Evolutionary conservation across 2,329 filamentous ascomycete genomes (phyloP), one percentile per base, ranked within the genome.

Genomic region (Hymenoscyphus repandus): DNA sequence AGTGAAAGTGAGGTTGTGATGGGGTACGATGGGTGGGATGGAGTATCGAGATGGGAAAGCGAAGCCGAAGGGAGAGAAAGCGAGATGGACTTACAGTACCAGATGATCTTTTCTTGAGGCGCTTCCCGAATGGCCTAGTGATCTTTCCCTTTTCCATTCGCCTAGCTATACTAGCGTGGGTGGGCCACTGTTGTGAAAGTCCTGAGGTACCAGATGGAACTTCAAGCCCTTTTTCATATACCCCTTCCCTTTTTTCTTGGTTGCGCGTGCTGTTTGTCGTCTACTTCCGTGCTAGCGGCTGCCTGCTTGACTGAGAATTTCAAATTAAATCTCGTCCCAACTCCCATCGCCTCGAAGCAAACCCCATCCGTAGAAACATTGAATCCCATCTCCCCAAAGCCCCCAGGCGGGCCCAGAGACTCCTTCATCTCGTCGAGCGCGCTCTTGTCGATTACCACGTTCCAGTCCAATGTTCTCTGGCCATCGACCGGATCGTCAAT

Each of bases 301-400:
- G n/a, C 18, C 38, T 11, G 13, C 20, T 10, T 30, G 18, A 46
- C 11, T 32, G 17, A 15, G 41, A 54, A 51, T 31, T 15, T 49
- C 41, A 54, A 42, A 15, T 49, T 54, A 20, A 54, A 52, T 12
- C 38, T 52, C n/a, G 53, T 50, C 36, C 50, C 50, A 2, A 50
- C 30, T n/a, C 50, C 49, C 53, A 52, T 55, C 1, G 53, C 53
- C 15, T 47, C 50, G 38, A 55, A 52, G 15, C 39, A 47, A 11
- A 55, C 53, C 3, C 47, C 37, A 18, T 52, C 47, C 10, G 33
- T 37, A n/a, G 50, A 34, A 42, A 52, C 47, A 47, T 48, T 38
- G 33, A 55, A 55, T 15, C 53, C 53, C 43, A 55, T 40, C 39
- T 55, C 53, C 6, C 53, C 53, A 33, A 55, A 55, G 6, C 50